phyloP scores from a whole-genome alignment of 192 early-diverging fungal genomes.

The Linnemannia elongata region DNA sequence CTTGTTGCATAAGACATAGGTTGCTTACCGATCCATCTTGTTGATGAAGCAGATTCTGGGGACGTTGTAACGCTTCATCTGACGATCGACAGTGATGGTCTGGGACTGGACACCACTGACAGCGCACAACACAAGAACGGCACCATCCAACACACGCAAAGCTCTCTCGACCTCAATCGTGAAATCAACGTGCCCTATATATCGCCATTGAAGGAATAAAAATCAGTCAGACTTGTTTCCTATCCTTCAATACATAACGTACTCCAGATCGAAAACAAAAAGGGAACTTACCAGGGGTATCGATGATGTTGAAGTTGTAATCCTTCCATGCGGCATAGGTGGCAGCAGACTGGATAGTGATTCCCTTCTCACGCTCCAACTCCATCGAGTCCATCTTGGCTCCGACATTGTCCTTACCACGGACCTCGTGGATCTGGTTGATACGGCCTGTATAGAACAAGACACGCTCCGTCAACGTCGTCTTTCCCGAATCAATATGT shows the following conservation, averaged over 20 bases:
- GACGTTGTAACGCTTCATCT: slow-evolving; percentile 91
- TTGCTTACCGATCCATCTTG: slow-evolving; percentile 85
- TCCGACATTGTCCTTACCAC: slow-evolving; percentile 90
- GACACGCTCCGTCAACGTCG: slow-evolving; percentile 88
- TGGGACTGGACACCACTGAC: slow-evolving; percentile 90
- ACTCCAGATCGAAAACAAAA: not conserved
- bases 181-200: slow-evolving; percentile 87
- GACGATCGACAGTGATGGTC: slow-evolving; percentile 91
- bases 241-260: not conserved
- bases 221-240: not conserved
- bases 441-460: slow-evolving; percentile 89
- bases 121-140: slow-evolving; percentile 87
- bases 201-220: not conserved
- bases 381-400: slow-evolving; percentile 99
- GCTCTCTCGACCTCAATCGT: slow-evolving; percentile 93
- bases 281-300: slow-evolving; percentile 79
- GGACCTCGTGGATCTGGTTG: slow-evolving; percentile 91
- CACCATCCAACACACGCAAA: slow-evolving; percentile 88
- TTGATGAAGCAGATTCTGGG: slow-evolving; percentile 91
- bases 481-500: slow-evolving; percentile 92
- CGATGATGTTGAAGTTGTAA: slow-evolving; percentile 88
- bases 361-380: slow-evolving; percentile 94
- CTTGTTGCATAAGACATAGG: not conserved
- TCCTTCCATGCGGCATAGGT: slow-evolving; percentile 86
- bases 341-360: slow-evolving; percentile 91